Base-by-base conservation (phyloP, 805 yeast species). In the Saturnispora mendoncae region DNA sequence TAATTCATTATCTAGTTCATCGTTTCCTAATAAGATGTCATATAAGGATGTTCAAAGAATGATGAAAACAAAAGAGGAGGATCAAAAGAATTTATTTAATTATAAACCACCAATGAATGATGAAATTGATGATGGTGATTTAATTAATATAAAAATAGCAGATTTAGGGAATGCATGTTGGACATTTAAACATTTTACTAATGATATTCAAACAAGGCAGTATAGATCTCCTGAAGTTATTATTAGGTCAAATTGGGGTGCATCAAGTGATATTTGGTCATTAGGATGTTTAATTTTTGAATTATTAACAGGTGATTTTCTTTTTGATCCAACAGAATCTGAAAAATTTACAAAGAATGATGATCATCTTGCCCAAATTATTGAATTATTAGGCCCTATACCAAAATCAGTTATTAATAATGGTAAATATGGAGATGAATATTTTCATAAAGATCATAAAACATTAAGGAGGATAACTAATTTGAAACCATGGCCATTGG, bases 231-330 rank as follows among this genome's bases (percentile, higher is more conserved):
- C 97, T 1, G 98, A 90, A 55, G 84, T 82, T 4, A 61, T 84
- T 13, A 53, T 83, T 15, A 92, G 94, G 0, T 74, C 83, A 8
- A 69, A 74, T 25, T 92, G 98, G 98, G 98, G 98, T 1, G 87
- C 95, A 39, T 78, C 90, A 41, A 80, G 94, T 1, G 98, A 92
- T 62, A 72, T 90, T 36, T 92, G 98, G 98, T 84, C 95, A n/a
- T 68, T 84, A 53, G 97, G 94, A 0, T 88, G 97, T 63, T 64
- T 92, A 53, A 68, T 84, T 1, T 92, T 92, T 62, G 98, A 92
- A 64, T 68, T 92, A 19, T 61, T 90, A 33, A 90, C 98, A 0
- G 97, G 97, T 3, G 97, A 90, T 61, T 88, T 88, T 54, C 61
- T 92, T 38, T 92, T 90, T 60, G 97, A 90, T 58, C 98, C 98